phyloP scores from a whole-genome alignment of 495 filamentous ascomycete genomes.

The Schizothecium vesticola region DNA sequence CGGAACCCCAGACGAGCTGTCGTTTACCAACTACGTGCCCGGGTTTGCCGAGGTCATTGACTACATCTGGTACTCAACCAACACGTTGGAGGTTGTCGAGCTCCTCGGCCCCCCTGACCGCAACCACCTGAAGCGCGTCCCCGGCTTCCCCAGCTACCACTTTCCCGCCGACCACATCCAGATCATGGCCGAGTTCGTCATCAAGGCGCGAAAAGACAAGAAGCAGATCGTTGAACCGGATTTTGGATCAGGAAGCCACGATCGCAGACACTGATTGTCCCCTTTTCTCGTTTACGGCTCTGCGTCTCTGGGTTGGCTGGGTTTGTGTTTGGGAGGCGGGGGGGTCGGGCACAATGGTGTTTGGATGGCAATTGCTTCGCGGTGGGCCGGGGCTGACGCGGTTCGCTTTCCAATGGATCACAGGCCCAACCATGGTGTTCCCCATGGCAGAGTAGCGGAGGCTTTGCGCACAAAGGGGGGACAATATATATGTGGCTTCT shows the following conservation, averaged over 20 bases:
- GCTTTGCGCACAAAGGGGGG: background rate
- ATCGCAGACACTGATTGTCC: conserved; percentile 18
- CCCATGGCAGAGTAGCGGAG: background rate
- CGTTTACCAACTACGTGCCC: conserved; percentile 95
- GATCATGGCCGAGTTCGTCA: conserved; percentile 83
- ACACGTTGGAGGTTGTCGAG: conserved; percentile 78
- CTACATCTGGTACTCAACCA: conserved; percentile 95
- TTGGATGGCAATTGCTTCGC: background rate
- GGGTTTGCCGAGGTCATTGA: conserved; percentile 86
- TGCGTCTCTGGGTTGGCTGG: background rate
- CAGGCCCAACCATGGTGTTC: background rate
- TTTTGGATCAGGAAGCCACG: conserved; percentile 29
- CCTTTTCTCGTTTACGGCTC: background rate
- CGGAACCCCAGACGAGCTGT: conserved; percentile 65
- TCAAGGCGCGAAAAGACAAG: conserved; percentile 81
- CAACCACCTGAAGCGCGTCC: conserved; percentile 82
- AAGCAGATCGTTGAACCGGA: conserved; percentile 46
- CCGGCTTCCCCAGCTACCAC: conserved; percentile 94
- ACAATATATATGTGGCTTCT: background rate
- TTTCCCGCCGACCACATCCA: conserved; percentile 96
- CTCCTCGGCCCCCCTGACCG: conserved; percentile 87
- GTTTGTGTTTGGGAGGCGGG: background rate
- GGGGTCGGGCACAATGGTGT: background rate
- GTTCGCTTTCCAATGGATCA: background rate
- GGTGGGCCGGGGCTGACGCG: background rate